Percentiles rank a stretch among this genome's conserved stretches.
Conservation (phyloP, 305 asterid genomes). For the Solanum chacoense region DNA sequence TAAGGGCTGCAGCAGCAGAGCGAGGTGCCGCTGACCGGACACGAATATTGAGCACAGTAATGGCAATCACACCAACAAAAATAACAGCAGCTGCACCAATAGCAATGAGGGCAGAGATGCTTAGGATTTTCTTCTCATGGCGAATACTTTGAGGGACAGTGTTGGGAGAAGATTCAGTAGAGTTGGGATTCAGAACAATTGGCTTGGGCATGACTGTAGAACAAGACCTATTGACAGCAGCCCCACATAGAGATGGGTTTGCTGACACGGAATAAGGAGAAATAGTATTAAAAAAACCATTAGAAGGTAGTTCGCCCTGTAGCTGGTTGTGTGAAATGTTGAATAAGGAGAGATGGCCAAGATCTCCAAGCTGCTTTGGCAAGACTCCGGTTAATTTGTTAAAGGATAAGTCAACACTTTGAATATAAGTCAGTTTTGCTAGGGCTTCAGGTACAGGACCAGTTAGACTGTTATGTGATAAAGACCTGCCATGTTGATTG, state of each 20-base stretch:
- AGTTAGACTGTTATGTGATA: slow-evolving; percentile 48
- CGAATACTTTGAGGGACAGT: slow-evolving; percentile 30
- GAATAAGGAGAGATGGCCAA: slow-evolving; percentile 47
- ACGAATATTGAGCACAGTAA: slow-evolving; percentile 72
- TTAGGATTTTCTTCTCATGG: slow-evolving; percentile 70
- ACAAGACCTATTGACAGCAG: slow-evolving; percentile 54
- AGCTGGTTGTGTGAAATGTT: slow-evolving; percentile 87
- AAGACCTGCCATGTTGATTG: slow-evolving; percentile 39
- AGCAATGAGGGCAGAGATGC: slow-evolving; percentile 83
- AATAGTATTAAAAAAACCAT: slow-evolving; percentile 81
- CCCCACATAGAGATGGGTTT: slow-evolving; percentile 82
- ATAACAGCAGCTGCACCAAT: slow-evolving; percentile 88
- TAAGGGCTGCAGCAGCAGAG: slow-evolving; percentile 44
- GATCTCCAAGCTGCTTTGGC: slow-evolving; percentile 75
- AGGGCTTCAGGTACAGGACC: slow-evolving; percentile 60
- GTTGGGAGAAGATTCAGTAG: slow-evolving; percentile 46
- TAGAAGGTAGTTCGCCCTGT: slow-evolving; percentile 76
- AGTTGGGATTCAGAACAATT: slow-evolving; percentile 83
- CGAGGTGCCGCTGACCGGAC: slow-evolving; percentile 50
- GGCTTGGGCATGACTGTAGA: slow-evolving; percentile 78
- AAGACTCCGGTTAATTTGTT: slow-evolving; percentile 63
- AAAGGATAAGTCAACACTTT: slow-evolving; percentile 54
- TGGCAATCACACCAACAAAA: slow-evolving; percentile 71
- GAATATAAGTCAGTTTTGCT: slow-evolving; percentile 48
- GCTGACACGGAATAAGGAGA: slow-evolving; percentile 55